A percentile compares a stretch with the other conserved stretches of the same genome.
These are phyloP conservation scores for Botrytis medusae DNA, from an alignment of 2,329 filamentous ascomycete species.

Conservation along the genomic window DNA sequence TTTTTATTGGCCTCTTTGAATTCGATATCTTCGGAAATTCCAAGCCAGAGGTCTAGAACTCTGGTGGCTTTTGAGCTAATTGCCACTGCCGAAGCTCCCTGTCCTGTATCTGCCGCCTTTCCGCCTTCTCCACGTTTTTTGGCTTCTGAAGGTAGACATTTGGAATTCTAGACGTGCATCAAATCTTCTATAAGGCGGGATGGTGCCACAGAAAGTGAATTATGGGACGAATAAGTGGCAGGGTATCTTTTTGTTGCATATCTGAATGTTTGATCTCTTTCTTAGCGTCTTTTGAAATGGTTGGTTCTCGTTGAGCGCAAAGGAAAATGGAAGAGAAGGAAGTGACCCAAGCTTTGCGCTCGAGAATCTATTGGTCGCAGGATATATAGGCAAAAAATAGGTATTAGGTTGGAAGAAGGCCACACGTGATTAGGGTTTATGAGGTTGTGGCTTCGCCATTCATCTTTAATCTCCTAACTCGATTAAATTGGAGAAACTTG, in stretches of 20 bases:
- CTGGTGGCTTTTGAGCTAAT: neutral
- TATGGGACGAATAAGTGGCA: neutral
- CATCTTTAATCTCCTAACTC: neutral
- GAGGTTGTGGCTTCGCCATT: neutral
- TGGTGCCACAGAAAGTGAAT: neutral
- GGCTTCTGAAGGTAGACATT: no score
- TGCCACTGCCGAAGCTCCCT: neutral
- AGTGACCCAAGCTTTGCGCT: neutral
- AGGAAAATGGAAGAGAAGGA: neutral
- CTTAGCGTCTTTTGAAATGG: neutral
- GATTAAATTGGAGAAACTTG: neutral
- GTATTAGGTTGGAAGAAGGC: no score
- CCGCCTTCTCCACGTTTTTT: neutral
- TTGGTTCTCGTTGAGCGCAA: neutral
- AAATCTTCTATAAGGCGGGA: neutral
- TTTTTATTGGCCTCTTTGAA: neutral
- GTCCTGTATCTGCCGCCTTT: neutral
- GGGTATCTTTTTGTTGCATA: neutral
- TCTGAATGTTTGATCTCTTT: neutral
- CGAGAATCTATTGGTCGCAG: neutral
- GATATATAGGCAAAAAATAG: neutral
- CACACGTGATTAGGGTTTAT: neutral
- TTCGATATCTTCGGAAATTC: neutral
- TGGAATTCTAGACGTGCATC: neutral
- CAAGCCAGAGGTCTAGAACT: neutral